A percentile compares a stretch with the other conserved stretches of the same genome.
These are phyloP conservation scores for Endogone sp. DNA, from an alignment of 192 early-diverging fungal species.

Conservation along the genomic window DNA sequence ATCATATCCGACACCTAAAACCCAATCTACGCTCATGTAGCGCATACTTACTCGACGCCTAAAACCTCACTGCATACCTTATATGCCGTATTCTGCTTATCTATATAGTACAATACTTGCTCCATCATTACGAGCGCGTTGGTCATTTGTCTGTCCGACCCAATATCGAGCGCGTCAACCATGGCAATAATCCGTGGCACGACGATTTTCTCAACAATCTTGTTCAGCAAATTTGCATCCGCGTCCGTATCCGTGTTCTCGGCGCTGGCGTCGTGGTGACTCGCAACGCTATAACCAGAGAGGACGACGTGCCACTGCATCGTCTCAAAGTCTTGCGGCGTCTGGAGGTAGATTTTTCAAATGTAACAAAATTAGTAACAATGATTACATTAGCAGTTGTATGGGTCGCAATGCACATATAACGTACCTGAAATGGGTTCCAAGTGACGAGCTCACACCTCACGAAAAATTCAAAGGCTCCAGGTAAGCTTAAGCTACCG, in stretches of 20 bases:
- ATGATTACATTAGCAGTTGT: not conserved
- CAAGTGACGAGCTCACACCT: slow-evolving; percentile 48
- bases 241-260: slow-evolving; percentile 31
- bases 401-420: not conserved
- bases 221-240: slow-evolving; percentile 30
- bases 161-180: slow-evolving; percentile 17
- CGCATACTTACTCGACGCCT: no score
- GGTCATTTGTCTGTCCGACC: slow-evolving; percentile 16
- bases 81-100: slow-evolving; percentile 15
- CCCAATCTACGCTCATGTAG: not conserved
- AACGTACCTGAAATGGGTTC: slow-evolving; percentile 41
- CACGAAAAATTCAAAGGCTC: slow-evolving; percentile 54
- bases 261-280: slow-evolving; percentile 1
- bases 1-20: not conserved
- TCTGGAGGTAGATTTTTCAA: slow-evolving; percentile 3
- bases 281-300: slow-evolving; percentile 18
- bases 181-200: slow-evolving; percentile 17
- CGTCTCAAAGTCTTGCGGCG: slow-evolving; percentile 22
- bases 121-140: slow-evolving; percentile 18
- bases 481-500: slow-evolving; percentile 46
- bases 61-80: slow-evolving; percentile 21
- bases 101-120: slow-evolving; percentile 34
- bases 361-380: not conserved
- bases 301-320: slow-evolving; percentile 33
- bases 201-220: slow-evolving; percentile 26